These are phyloP conservation scores for Lupinus albus DNA, from an alignment of 306 rosid genomes.

Conservation along the genomic window DNA sequence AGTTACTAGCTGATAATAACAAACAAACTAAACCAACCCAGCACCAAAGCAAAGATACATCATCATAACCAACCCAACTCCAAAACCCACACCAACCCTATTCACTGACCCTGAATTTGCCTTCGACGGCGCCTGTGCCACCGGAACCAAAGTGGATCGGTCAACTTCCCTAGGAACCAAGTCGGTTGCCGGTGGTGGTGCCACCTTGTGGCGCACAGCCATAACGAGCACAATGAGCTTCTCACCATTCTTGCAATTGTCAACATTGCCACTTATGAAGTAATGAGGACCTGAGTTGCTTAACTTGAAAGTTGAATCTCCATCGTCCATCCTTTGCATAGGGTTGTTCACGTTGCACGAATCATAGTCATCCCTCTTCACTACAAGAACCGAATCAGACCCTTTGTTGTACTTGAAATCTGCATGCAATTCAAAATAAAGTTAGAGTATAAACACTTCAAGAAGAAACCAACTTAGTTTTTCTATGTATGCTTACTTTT, in stretches of 20 bases:
- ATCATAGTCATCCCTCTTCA: conserved; percentile 53
- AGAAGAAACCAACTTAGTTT: too few species aligned
- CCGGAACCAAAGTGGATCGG: not conserved
- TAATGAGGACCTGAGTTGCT: conserved; percentile 58
- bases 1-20: not conserved
- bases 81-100: conserved; percentile 34
- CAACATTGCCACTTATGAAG: conserved; percentile 56
- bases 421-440: conserved; percentile 30
- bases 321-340: conserved; percentile 41
- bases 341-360: conserved; percentile 63
- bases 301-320: conserved; percentile 55
- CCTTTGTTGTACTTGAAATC: conserved; percentile 71
- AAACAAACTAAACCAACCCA: conserved; percentile 30
- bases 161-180: not conserved
- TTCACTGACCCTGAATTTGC: conserved; percentile 19
- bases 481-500: too few species aligned
- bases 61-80: conserved; percentile 22
- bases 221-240: conserved; percentile 56
- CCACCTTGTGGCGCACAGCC: conserved; percentile 42
- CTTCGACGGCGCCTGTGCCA: conserved; percentile 27
- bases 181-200: not conserved
- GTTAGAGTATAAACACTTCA: too few species aligned
- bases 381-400: conserved; percentile 60
- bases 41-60: conserved; percentile 21
- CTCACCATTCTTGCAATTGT: conserved; percentile 59